phyloP scores from a whole-genome alignment of 345 rosid genomes.

The Xanthoceras sorbifolium region DNA sequence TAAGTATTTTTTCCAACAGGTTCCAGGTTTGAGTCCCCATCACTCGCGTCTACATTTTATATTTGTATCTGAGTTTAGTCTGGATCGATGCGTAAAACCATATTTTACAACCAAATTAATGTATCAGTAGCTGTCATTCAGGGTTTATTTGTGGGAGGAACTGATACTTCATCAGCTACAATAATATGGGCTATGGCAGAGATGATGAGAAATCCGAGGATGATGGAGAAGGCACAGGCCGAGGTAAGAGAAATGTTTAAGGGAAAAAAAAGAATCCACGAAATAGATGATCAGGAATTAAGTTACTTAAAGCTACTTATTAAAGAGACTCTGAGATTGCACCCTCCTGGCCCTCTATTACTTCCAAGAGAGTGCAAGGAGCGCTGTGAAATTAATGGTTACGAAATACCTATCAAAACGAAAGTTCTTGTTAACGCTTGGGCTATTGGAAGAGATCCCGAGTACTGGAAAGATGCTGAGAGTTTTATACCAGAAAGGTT shows the following conservation, averaged over 20 bases:
- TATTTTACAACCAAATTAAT: background rate
- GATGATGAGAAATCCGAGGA: no score
- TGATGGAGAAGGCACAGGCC: no score
- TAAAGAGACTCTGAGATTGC: constrained; percentile 27
- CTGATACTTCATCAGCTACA: no score
- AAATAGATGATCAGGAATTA: constrained; percentile 8
- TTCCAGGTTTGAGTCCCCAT: no score
- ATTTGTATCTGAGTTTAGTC: no score
- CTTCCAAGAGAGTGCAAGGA: constrained; percentile 20
- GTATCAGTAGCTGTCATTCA: no score
- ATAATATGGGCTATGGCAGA: no score
- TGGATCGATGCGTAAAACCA: no score
- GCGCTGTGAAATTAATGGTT: background rate
- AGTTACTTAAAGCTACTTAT: constrained; percentile 20
- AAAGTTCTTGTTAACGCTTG: background rate
- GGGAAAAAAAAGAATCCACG: constrained; percentile 7
- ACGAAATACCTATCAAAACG: background rate
- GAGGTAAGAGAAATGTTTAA: constrained; percentile 14
- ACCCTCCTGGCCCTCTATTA: constrained; percentile 21
- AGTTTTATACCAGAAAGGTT: constrained; percentile 1
- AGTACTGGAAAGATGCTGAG: background rate
- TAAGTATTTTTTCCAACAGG: background rate
- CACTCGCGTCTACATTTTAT: no score
- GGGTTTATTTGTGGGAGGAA: no score
- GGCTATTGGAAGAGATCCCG: constrained; percentile 2